Evolutionary conservation across 139 green algal species (phyloP).

Genomic region (Chlorella sp.): DNA sequence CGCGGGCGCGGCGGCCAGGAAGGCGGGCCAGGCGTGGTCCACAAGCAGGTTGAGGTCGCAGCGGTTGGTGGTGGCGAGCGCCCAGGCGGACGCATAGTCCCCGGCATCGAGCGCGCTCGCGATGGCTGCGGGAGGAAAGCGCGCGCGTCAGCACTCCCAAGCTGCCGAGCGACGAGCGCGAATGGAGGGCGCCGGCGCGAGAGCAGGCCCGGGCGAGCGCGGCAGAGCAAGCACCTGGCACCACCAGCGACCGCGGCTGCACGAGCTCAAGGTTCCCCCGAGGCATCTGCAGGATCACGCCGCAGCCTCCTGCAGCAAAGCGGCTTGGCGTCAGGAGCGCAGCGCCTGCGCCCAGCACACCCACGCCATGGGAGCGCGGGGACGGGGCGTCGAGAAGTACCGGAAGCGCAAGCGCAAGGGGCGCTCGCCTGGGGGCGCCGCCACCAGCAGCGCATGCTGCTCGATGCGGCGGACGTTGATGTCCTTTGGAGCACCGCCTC

Average conservation of each 20-base stretch:
- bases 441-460: slow-evolving; percentile 61
- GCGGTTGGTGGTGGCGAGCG: slow-evolving; percentile 59
- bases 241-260: slow-evolving; percentile 77
- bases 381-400: no score
- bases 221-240: no score
- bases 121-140: slow-evolving; percentile 15
- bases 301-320: slow-evolving; percentile 18
- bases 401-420: not conserved
- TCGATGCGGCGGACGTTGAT: slow-evolving; percentile 66
- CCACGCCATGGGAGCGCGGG: no score
- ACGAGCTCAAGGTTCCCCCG: slow-evolving; percentile 94
- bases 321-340: not conserved
- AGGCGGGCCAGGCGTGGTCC: slow-evolving; percentile 82
- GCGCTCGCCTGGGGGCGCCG: slow-evolving; percentile 36
- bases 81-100: slow-evolving; percentile 61
- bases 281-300: slow-evolving; percentile 83
- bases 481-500: slow-evolving; percentile 28
- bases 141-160: no score
- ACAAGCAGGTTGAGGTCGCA: slow-evolving; percentile 95
- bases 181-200: no score
- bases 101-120: slow-evolving; percentile 23
- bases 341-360: not conserved
- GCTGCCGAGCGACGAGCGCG: no score
- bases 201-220: slow-evolving; percentile 41
- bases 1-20: slow-evolving; percentile 50